phyloP scores from a whole-genome alignment of 2,329 filamentous ascomycete genomes.

The Microsporum canis region DNA sequence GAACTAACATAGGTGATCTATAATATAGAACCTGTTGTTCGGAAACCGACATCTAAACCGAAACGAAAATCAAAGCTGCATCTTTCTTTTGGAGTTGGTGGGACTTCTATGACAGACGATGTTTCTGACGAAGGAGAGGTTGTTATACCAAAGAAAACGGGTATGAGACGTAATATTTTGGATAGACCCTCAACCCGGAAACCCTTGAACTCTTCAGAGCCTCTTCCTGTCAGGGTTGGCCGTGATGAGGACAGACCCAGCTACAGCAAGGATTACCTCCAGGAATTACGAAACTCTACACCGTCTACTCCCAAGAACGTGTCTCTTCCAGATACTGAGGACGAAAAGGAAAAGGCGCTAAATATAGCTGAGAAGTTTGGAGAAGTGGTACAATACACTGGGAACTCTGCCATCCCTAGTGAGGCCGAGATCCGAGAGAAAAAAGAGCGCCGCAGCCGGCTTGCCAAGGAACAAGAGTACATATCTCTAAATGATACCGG shows the following conservation, averaged over 20 bases:
- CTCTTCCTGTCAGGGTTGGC: slow-evolving; percentile 46
- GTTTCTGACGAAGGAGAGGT: slow-evolving; percentile 44
- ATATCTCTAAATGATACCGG: slow-evolving; percentile 29
- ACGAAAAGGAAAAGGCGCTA: slow-evolving; percentile 34
- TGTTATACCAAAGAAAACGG: slow-evolving; percentile 52
- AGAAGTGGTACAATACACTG: slow-evolving; percentile 26
- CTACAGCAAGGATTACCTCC: slow-evolving; percentile 78
- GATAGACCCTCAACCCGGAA: slow-evolving; percentile 58
- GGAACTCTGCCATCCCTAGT: slow-evolving; percentile 52
- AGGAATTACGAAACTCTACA: slow-evolving; percentile 74
- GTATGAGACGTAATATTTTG: slow-evolving; percentile 51
- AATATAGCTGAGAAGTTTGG: slow-evolving; percentile 41
- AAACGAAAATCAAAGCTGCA: slow-evolving; percentile 9
- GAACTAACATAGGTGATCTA: background rate
- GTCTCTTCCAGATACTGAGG: slow-evolving; percentile 14
- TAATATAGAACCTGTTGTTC: background rate
- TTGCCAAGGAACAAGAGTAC: slow-evolving; percentile 56
- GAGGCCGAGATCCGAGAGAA: slow-evolving; percentile 81
- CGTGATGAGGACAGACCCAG: slow-evolving; percentile 60
- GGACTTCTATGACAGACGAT: slow-evolving; percentile 27
- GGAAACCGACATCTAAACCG: slow-evolving; percentile 2
- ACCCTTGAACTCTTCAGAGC: slow-evolving; percentile 38
- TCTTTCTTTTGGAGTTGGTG: slow-evolving; percentile 6
- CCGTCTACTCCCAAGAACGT: slow-evolving; percentile 63
- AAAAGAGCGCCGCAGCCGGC: slow-evolving; percentile 73